These are phyloP conservation scores for Gastrolobium villosum DNA, from an alignment of 306 rosid species.

Conservation along the genomic window DNA sequence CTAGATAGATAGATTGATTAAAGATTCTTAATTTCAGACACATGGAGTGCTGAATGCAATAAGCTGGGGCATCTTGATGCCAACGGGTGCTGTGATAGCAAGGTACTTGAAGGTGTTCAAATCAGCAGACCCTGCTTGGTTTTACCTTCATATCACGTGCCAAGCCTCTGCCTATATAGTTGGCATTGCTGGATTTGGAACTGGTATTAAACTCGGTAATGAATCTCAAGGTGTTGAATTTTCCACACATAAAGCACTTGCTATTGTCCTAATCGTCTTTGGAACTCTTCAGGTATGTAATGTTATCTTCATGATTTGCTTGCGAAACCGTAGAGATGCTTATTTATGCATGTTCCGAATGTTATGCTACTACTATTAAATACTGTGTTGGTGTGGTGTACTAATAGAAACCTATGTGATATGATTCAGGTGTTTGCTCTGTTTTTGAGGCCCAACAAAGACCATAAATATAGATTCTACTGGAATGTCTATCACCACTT, in stretches of 20 bases:
- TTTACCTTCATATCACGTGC: slow-evolving; percentile 82
- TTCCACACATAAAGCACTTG: slow-evolving; percentile 64
- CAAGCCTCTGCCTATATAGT: slow-evolving; percentile 82
- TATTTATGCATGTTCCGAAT: not conserved
- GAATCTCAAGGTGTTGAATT: slow-evolving; percentile 56
- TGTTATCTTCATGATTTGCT: not conserved
- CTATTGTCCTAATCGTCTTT: slow-evolving; percentile 64
- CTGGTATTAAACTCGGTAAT: slow-evolving; percentile 81
- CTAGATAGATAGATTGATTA: not conserved
- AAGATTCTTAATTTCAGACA: slow-evolving; percentile 54
- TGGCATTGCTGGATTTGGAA: slow-evolving; percentile 88
- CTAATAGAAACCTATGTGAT: not conserved
- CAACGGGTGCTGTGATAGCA: slow-evolving; percentile 75
- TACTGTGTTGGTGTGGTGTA: not conserved
- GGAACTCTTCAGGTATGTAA: slow-evolving; percentile 86
- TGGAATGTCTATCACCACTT: slow-evolving; percentile 81
- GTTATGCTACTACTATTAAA: not conserved
- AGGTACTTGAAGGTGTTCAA: slow-evolving; percentile 84
- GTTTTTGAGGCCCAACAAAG: slow-evolving; percentile 87
- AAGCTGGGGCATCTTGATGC: slow-evolving; percentile 89
- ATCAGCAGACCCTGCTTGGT: slow-evolving; percentile 93
- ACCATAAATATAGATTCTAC: slow-evolving; percentile 79
- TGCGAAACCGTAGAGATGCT: not conserved
- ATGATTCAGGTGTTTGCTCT: slow-evolving; percentile 79
- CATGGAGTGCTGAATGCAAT: slow-evolving; percentile 82